Percentiles rank a stretch among this genome's conserved stretches.
phyloP scores from a whole-genome alignment of 2,329 filamentous ascomycete genomes.

The Fusarium solani-melongenae region DNA sequence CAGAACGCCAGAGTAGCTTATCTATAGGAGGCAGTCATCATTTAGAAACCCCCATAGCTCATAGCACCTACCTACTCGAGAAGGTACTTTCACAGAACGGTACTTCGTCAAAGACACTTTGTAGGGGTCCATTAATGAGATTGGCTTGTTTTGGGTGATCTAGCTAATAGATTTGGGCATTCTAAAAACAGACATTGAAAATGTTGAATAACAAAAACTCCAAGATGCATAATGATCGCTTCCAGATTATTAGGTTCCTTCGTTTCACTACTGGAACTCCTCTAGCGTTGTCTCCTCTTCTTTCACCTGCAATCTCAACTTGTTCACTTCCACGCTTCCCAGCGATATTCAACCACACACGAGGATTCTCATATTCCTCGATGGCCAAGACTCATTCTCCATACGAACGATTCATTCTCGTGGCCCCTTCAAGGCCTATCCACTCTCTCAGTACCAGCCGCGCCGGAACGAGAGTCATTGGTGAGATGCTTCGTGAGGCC shows the following conservation, averaged over 20 bases:
- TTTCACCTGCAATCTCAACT: not conserved
- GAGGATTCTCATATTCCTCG: not conserved
- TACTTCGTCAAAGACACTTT: no score
- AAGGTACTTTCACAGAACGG: no score
- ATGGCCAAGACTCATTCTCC: not conserved
- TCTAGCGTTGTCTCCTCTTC: not conserved
- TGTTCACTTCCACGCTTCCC: not conserved
- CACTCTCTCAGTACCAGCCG: not conserved
- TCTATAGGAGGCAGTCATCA: no score
- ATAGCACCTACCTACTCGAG: no score
- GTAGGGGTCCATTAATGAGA: no score
- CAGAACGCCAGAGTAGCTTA: no score
- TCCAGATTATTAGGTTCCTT: not conserved
- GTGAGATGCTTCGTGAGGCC: slow-evolving; percentile 27
- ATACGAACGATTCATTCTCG: not conserved
- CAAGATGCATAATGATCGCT: not conserved
- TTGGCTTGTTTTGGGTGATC: no score
- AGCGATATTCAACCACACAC: not conserved
- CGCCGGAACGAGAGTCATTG: slow-evolving; percentile 16
- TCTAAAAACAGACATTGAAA: not conserved
- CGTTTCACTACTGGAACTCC: not conserved
- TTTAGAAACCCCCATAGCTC: no score
- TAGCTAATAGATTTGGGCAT: no score
- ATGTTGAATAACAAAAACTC: not conserved
- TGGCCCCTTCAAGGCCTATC: not conserved